Percentiles rank a stretch among this genome's conserved stretches.
These are phyloP conservation scores for Coniochaeta sp. DNA, from an alignment of 2,329 filamentous ascomycete species.

Conservation along the genomic window DNA sequence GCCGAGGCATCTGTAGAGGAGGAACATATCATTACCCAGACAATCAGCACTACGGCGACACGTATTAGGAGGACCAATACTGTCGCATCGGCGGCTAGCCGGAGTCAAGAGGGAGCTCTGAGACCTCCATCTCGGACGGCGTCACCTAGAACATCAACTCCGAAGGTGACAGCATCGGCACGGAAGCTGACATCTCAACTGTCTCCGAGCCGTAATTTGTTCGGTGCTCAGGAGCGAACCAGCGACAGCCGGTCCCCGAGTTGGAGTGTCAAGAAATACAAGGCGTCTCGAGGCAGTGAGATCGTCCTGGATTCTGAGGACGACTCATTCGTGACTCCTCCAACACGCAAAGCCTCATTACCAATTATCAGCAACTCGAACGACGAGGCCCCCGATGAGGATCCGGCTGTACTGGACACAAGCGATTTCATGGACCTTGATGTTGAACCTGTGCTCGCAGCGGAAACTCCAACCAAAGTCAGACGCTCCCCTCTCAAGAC, in stretches of 20 bases:
- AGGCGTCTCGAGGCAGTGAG: slow-evolving; percentile 13
- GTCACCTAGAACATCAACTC: background rate
- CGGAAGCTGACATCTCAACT: background rate
- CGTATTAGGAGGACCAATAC: slow-evolving; percentile 8
- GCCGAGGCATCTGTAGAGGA: slow-evolving; percentile 9
- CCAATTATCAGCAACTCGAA: slow-evolving; percentile 14
- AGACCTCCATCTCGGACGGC: background rate
- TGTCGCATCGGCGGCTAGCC: background rate
- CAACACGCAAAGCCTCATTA: slow-evolving; percentile 24
- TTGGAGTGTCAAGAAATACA: slow-evolving; percentile 8
- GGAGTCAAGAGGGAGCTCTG: background rate
- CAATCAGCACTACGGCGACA: slow-evolving; percentile 15
- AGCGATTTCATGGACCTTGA: slow-evolving; percentile 3
- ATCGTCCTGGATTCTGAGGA: slow-evolving; percentile 53
- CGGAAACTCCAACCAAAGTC: slow-evolving; percentile 4
- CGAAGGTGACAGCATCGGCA: background rate
- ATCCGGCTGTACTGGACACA: slow-evolving; percentile 7
- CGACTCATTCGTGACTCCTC: slow-evolving; percentile 40
- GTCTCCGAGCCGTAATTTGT: background rate
- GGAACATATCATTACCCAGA: slow-evolving; percentile 15
- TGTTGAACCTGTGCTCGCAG: background rate
- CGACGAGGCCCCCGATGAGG: slow-evolving; percentile 5
- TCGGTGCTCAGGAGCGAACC: background rate
- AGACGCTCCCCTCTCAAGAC: background rate
- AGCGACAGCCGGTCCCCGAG: background rate